Evolutionary conservation across 345 rosid species (phyloP).

Genomic region (Salix dunnii): DNA sequence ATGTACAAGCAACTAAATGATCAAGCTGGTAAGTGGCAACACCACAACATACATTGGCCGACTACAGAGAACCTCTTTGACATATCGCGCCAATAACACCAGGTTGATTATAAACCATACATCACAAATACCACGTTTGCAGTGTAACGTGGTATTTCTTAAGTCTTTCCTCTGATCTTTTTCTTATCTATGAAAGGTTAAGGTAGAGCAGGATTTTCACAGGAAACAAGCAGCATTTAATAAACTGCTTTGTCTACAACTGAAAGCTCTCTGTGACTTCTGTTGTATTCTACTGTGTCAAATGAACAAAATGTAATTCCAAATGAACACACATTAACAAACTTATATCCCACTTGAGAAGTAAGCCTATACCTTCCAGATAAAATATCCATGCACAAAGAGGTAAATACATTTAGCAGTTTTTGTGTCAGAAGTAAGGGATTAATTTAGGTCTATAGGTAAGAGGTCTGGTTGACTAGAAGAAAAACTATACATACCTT

Average conservation of each 20-base stretch:
- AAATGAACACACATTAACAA: neutral
- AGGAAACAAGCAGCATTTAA: no score
- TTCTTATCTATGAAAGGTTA: neutral
- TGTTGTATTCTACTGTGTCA: neutral
- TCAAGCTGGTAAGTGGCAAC: no score
- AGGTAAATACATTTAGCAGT: neutral
- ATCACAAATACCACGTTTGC: neutral
- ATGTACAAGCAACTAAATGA: neutral
- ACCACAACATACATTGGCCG: neutral
- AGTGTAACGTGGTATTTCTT: neutral
- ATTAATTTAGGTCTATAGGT: neutral
- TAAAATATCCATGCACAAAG: neutral
- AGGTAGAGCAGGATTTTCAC: no score
- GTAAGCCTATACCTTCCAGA: neutral
- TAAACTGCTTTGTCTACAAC: no score
- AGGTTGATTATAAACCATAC: neutral
- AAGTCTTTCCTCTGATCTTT: neutral
- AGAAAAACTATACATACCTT: constrained; percentile 45
- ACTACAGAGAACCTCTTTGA: neutral
- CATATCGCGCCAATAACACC: neutral
- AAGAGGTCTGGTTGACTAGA: neutral
- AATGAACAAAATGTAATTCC: neutral
- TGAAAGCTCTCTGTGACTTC: no score
- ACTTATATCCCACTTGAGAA: neutral
- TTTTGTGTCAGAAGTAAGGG: neutral